A percentile compares a stretch with the other conserved stretches of the same genome.
These are phyloP conservation scores for Trametes coccinea DNA, from an alignment of 768 basidiomycete genomes.

Conservation along the genomic window DNA sequence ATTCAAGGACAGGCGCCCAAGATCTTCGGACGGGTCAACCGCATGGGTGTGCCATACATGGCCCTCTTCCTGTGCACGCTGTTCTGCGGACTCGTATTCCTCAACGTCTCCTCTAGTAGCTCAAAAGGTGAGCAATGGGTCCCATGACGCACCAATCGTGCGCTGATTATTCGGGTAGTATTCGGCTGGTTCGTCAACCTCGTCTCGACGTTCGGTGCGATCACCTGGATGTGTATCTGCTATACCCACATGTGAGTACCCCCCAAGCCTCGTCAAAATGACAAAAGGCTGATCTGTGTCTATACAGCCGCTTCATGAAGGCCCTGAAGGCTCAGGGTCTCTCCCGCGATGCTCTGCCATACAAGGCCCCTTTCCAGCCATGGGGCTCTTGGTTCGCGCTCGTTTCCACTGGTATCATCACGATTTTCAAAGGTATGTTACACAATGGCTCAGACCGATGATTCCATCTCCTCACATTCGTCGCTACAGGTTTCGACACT, in stretches of 20 bases:
- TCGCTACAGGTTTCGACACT: slow-evolving; percentile 37
- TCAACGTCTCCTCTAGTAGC: slow-evolving; percentile 52
- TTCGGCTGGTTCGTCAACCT: slow-evolving; percentile 43
- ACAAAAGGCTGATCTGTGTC: neutral
- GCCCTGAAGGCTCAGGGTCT: slow-evolving; percentile 48
- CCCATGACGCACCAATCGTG: neutral
- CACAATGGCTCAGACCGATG: neutral
- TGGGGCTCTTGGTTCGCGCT: slow-evolving; percentile 64
- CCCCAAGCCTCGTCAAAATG: no score
- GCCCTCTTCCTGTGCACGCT: slow-evolving; percentile 53
- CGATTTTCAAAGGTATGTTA: slow-evolving; percentile 52
- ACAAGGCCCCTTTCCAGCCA: slow-evolving; percentile 63
- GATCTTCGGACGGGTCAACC: slow-evolving; percentile 40
- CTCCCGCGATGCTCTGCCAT: slow-evolving; percentile 43
- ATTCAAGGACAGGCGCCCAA: slow-evolving; percentile 48
- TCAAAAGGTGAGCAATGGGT: slow-evolving; percentile 43
- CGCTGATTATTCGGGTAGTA: slow-evolving; percentile 19
- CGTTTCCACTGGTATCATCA: slow-evolving; percentile 50
- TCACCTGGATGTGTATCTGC: slow-evolving; percentile 47
- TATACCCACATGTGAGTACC: slow-evolving; percentile 58
- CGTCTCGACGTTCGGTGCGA: slow-evolving; percentile 43
- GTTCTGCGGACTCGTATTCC: slow-evolving; percentile 59
- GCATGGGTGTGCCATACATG: slow-evolving; percentile 37
- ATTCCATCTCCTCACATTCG: slow-evolving; percentile 28
- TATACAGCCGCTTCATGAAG: slow-evolving; percentile 46